Evolutionary conservation across 176 grass and related monocot genomes (phyloP), one percentile per base, ranked within the genome.

Genomic region (Elaeis guineensis): DNA sequence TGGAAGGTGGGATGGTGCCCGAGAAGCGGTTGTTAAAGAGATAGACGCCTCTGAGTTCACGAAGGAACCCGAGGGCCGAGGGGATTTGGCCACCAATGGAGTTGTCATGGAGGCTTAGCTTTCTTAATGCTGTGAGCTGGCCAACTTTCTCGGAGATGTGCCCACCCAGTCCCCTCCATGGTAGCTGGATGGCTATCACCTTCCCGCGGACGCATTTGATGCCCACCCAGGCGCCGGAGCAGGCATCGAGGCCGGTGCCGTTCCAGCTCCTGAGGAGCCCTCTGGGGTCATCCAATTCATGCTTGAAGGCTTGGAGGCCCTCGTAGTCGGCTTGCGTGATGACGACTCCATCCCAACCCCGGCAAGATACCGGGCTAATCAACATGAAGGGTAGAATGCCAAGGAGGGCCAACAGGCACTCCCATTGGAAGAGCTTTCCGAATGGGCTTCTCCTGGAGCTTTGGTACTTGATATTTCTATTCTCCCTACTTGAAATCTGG

Each of bases 11-110:
- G 51, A 97, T 80, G 23, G 65, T 69, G 49, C 87, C 93, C 0
- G 84, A 69, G 77, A 97, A 88, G 55, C 87, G 84, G 69, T 92
- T 97, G 77, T 97, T 97, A 81, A 91, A 90, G 72, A 97, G 84
- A 75, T 97, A 80, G 20, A 92, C 51, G 2, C 73, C 93, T 21
- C 84, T 85, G 67, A 97, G 82, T 0, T 91, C 73, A 17, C 55
- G 80, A 28, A 97, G 78, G 79, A 85, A 79, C 17, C 87, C 78
- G 59, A 97, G 56, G 7, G 84, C 54, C 3, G 67, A 51, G 12
- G 93, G 93, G 3, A 92, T 55, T 25, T 80, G 93, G 3, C 84
- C 93, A 0, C 87, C 75, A 49, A 97, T 77, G 22, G 74, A 64
- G 79, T 97, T 97, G 78, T 97, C 93, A 62, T 97, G 93, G 52